These are phyloP conservation scores for Tephrocybe sp. DNA, from an alignment of 768 basidiomycete species.

Conservation along the genomic window DNA sequence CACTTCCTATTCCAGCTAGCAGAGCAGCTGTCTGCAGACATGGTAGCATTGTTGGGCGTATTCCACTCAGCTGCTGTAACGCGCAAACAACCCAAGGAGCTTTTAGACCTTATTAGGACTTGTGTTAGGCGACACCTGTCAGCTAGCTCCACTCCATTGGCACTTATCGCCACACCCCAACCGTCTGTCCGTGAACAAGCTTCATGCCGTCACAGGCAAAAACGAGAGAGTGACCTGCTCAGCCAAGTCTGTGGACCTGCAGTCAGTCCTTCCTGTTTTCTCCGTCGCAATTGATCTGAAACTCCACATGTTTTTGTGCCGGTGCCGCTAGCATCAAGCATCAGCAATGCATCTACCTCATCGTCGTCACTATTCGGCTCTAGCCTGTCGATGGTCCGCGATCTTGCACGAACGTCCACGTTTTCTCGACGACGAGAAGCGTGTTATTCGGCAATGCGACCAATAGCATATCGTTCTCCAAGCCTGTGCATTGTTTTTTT, in stretches of 20 bases:
- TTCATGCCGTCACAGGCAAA: conserved; percentile 8
- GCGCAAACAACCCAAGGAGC: conserved; percentile 57
- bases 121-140: conserved; percentile 36
- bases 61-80: conserved; percentile 64
- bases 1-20: conserved; percentile 71
- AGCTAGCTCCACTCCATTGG: conserved; percentile 1
- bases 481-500: conserved; percentile 5
- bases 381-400: conserved; percentile 14
- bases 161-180: background rate
- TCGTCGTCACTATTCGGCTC: conserved; percentile 29
- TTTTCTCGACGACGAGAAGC: conserved; percentile 35
- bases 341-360: conserved; percentile 8
- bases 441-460: conserved; percentile 42
- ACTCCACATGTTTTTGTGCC: conserved; percentile 4
- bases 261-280: conserved; percentile 17
- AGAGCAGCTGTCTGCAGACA: conserved; percentile 67
- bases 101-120: conserved; percentile 56
- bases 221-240: background rate
- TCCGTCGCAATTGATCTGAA: conserved; percentile 7
- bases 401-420: background rate
- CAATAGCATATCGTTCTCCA: conserved; percentile 12
- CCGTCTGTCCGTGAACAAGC: background rate
- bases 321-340: background rate
- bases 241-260: conserved; percentile 26
- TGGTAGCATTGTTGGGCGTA: conserved; percentile 55